phyloP scores from a whole-genome alignment of 1,139 yeast genomes.

The Geotrichum carabidarum region DNA sequence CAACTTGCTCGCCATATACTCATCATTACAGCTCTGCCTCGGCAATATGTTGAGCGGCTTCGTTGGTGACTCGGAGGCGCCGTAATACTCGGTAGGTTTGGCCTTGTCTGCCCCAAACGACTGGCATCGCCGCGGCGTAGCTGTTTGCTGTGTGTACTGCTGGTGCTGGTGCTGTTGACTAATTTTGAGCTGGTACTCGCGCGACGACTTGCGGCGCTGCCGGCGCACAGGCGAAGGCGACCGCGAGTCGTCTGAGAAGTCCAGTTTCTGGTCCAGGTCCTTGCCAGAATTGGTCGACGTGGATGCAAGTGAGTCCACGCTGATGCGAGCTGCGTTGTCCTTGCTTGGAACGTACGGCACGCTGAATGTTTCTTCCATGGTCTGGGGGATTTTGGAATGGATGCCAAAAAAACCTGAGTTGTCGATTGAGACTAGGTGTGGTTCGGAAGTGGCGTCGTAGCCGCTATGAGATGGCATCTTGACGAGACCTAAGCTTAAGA shows the following conservation, averaged over 20 bases:
- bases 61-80: too few species aligned
- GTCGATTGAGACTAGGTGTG: slow-evolving; percentile 28
- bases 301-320: slow-evolving; percentile 13
- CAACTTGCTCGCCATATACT: slow-evolving; percentile 1
- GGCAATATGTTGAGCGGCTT: too few species aligned
- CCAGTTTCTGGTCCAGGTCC: slow-evolving; percentile 5
- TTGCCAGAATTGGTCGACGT: slow-evolving; percentile 1
- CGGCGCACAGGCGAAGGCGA: background rate
- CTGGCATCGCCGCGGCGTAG: background rate
- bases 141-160: background rate
- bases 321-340: background rate
- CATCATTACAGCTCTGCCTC: background rate
- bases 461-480: slow-evolving; percentile 1
- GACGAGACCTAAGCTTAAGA: slow-evolving; percentile 26
- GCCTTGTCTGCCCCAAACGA: too few species aligned
- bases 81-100: too few species aligned
- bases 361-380: background rate
- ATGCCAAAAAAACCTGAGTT: slow-evolving; percentile 32
- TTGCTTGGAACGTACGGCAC: background rate
- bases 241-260: background rate
- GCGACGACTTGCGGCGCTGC: background rate
- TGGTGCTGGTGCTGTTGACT: background rate
- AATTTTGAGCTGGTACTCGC: background rate
- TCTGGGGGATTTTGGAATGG: slow-evolving; percentile 23
- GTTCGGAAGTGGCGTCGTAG: background rate